phyloP scores from a whole-genome alignment of 352 stramenopile genomes.

The Phytophthora tentaculata region DNA sequence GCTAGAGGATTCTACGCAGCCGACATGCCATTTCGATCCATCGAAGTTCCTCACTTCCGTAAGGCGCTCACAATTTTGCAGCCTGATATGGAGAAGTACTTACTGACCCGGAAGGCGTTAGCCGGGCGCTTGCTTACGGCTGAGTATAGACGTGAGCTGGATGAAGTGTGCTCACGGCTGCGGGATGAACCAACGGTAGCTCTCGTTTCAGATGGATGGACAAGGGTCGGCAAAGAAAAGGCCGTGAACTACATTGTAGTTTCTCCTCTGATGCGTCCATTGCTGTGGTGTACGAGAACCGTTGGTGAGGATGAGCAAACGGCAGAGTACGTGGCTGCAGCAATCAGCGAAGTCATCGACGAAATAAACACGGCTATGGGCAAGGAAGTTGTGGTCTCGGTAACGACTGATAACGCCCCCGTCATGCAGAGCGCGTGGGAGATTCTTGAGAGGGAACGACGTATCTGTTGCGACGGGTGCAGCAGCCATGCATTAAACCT shows the following conservation, averaged over 20 bases:
- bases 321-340: neutral
- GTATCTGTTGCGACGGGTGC: neutral
- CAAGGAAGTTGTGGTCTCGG: neutral
- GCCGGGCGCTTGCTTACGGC: neutral
- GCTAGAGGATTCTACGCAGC: too few relatives aligned
- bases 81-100: neutral
- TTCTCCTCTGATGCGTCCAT: neutral
- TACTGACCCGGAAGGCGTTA: neutral
- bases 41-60: too few relatives aligned
- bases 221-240: neutral
- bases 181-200: conserved; percentile 5
- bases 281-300: neutral
- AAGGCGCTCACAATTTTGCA: neutral
- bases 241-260: conserved; percentile 1
- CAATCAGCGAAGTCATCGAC: neutral
- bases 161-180: neutral
- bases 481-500: neutral
- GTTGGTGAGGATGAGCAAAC: neutral
- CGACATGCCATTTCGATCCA: too few relatives aligned
- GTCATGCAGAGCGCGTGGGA: neutral
- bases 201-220: conserved; percentile 6
- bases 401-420: neutral
- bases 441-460: neutral
- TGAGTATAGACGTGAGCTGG: neutral
- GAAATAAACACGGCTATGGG: neutral